These are phyloP conservation scores for Lachnellula hyalina DNA, from an alignment of 2,329 filamentous ascomycete species.

Conservation along the genomic window DNA sequence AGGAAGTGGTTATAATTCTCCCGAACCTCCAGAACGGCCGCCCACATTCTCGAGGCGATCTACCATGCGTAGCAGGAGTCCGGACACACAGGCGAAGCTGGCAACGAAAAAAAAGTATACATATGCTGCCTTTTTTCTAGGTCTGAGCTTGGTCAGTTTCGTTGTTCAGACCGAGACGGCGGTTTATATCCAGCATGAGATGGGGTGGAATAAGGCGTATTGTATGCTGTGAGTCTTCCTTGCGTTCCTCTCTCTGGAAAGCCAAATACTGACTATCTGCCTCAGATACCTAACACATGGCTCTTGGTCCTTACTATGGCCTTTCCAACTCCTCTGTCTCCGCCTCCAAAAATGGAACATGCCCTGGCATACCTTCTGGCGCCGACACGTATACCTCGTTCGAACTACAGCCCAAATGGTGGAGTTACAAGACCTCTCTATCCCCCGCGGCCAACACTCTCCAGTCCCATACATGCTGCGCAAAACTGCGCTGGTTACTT, in stretches of 20 bases:
- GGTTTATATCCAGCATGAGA: slow-evolving; percentile 85
- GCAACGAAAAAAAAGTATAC: slow-evolving; percentile 79
- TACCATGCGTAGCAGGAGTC: slow-evolving; percentile 72
- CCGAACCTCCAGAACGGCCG: slow-evolving; percentile 17
- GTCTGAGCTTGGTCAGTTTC: slow-evolving; percentile 80
- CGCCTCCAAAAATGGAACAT: slow-evolving; percentile 72
- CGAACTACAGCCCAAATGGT: slow-evolving; percentile 78
- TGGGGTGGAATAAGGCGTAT: slow-evolving; percentile 98
- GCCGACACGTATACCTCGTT: slow-evolving; percentile 58
- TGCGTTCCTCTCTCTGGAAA: neutral
- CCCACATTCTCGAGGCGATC: slow-evolving; percentile 50
- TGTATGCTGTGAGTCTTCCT: slow-evolving; percentile 76
- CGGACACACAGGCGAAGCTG: slow-evolving; percentile 56
- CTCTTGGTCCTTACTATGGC: slow-evolving; percentile 89
- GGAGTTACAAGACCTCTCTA: slow-evolving; percentile 67
- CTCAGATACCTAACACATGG: slow-evolving; percentile 80
- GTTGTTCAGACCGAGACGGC: slow-evolving; percentile 94
- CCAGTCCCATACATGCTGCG: slow-evolving; percentile 70
- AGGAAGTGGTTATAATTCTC: slow-evolving; percentile 26
- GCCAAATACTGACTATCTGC: slow-evolving; percentile 3
- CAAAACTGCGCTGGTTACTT: slow-evolving; percentile 78
- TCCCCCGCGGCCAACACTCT: slow-evolving; percentile 46
- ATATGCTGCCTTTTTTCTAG: slow-evolving; percentile 77
- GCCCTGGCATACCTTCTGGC: slow-evolving; percentile 84
- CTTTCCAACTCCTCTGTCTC: slow-evolving; percentile 72